These are phyloP conservation scores for Colletotrichum sp. DNA, from an alignment of 2,329 filamentous ascomycete species.

Conservation along the genomic window DNA sequence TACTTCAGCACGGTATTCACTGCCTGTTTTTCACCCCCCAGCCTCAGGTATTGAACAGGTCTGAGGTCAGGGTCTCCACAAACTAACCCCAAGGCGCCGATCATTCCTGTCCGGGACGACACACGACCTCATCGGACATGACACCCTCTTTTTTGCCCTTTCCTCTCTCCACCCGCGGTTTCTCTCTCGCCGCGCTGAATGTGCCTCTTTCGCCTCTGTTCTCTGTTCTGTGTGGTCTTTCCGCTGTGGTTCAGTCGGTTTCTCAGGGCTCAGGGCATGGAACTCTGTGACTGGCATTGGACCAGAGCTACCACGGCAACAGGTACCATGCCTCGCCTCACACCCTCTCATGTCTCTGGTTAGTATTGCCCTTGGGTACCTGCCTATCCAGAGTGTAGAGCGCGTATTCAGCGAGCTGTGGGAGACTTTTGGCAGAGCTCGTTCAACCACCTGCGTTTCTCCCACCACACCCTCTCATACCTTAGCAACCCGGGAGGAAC, in stretches of 20 bases:
- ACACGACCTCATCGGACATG: conserved; percentile 24
- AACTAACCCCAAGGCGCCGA: conserved; percentile 5
- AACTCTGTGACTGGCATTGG: not conserved
- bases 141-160: conserved; percentile 1
- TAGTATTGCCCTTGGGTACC: not conserved
- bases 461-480: not conserved
- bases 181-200: not conserved
- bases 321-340: not conserved
- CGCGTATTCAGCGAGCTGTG: not conserved
- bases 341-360: not conserved
- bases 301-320: not conserved
- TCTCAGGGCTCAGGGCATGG: not conserved
- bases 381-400: not conserved
- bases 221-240: not conserved
- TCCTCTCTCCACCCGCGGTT: not conserved
- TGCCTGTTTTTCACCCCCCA: not conserved
- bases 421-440: not conserved
- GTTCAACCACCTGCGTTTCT: not conserved
- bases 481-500: not conserved
- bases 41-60: conserved; percentile 13
- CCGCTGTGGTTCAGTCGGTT: not conserved
- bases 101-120: conserved; percentile 18
- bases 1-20: not conserved
- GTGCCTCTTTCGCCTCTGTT: not conserved
- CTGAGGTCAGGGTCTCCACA: conserved; percentile 20